Evolutionary conservation across 768 basidiomycete species (phyloP).

Genomic region (Phaeotremella skinneri): DNA sequence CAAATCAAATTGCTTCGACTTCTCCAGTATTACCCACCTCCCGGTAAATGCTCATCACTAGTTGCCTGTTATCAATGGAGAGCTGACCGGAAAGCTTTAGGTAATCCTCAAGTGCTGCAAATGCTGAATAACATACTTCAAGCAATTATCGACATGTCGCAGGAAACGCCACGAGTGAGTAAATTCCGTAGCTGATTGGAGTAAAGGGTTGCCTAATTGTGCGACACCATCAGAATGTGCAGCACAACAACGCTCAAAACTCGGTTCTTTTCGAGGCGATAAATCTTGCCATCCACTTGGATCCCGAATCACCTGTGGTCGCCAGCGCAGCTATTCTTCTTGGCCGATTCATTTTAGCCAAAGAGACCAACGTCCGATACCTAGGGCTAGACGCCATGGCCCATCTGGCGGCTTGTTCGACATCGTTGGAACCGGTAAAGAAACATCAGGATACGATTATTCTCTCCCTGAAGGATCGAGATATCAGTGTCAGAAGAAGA

Average conservation of each 20-base stretch:
- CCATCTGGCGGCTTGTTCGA: conserved; percentile 89
- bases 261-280: conserved; percentile 98
- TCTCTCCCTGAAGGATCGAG: conserved; percentile 87
- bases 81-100: conserved; percentile 53
- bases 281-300: conserved; percentile 89
- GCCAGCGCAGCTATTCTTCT: conserved; percentile 82
- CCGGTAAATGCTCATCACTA: conserved; percentile 61
- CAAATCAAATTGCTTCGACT: conserved; percentile 92
- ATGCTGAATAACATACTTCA: conserved; percentile 80
- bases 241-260: conserved; percentile 98
- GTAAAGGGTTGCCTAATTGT: not conserved
- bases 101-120: conserved; percentile 74
- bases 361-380: conserved; percentile 97
- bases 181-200: not conserved
- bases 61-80: not conserved
- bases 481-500: conserved; percentile 90
- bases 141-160: conserved; percentile 79
- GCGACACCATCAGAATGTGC: conserved; percentile 77
- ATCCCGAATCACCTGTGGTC: conserved; percentile 84
- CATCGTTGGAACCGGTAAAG: conserved; percentile 87
- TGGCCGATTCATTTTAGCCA: conserved; percentile 93
- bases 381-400: conserved; percentile 97
- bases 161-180: conserved; percentile 66
- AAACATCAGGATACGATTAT: conserved; percentile 95
- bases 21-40: conserved; percentile 91